A percentile compares a stretch with the other conserved stretches of the same genome.
Evolutionary conservation across 2,329 filamentous ascomycete species (phyloP).

Genomic region (Annulohypoxylon truncatum): DNA sequence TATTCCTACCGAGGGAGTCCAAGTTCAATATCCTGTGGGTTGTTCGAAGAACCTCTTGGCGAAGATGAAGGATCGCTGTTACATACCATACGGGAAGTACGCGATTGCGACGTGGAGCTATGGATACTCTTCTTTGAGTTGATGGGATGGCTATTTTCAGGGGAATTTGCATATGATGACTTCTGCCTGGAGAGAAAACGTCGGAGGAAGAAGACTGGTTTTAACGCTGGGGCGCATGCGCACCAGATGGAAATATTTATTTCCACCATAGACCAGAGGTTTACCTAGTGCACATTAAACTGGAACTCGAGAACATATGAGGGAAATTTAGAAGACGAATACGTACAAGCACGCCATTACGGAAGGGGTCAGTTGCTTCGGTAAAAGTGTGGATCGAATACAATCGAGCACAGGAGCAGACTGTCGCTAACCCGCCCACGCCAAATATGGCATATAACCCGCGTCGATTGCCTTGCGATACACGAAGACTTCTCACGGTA

Average conservation of each 20-base stretch:
- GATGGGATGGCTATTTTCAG: conserved; percentile 20
- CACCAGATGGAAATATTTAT: conserved; percentile 63
- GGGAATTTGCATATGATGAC: conserved; percentile 35
- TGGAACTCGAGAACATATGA: background rate
- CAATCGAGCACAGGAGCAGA: conserved; percentile 54
- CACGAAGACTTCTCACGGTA: conserved; percentile 58
- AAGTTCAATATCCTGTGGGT: conserved; percentile 30
- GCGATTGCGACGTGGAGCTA: conserved; percentile 38
- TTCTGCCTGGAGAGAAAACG: conserved; percentile 42
- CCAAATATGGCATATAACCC: conserved; percentile 61
- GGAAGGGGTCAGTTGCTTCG: conserved; percentile 52
- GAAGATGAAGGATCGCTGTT: conserved; percentile 11
- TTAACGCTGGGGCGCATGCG: conserved; percentile 61
- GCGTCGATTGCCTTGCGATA: conserved; percentile 61
- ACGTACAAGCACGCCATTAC: conserved; percentile 47
- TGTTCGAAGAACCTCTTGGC: conserved; percentile 7
- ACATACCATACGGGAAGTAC: conserved; percentile 14
- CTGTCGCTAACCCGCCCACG: conserved; percentile 52
- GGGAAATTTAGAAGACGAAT: background rate
- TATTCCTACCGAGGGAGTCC: conserved; percentile 11
- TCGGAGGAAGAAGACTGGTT: conserved; percentile 58
- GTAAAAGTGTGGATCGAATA: conserved; percentile 56
- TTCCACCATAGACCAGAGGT: conserved; percentile 61
- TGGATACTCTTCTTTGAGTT: conserved; percentile 31
- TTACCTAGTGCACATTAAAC: conserved; percentile 42